A percentile compares a stretch with the other conserved stretches of the same genome.
Evolutionary conservation across 1,284 basidiomycete species (phyloP).

Genomic region (Sporisorium exsertum): DNA sequence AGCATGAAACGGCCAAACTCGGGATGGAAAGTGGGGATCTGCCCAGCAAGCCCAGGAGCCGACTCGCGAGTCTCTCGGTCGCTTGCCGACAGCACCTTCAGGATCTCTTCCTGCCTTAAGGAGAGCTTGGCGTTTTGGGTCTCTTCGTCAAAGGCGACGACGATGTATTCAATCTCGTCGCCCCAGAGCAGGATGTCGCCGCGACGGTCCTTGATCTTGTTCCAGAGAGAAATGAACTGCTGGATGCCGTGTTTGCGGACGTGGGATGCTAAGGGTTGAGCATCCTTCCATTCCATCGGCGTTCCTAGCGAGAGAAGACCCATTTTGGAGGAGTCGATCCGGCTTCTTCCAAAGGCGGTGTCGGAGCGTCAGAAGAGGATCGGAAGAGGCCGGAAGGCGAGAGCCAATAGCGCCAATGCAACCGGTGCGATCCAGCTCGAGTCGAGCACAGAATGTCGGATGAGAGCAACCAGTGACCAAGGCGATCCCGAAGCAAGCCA

Average conservation of each 20-base stretch:
- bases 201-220: slow-evolving; percentile 87
- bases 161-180: slow-evolving; percentile 99
- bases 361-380: neutral
- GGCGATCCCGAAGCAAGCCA: neutral
- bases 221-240: slow-evolving; percentile 94
- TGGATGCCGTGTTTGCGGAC: slow-evolving; percentile 92
- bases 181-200: slow-evolving; percentile 98
- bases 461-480: neutral
- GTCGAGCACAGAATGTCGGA: neutral
- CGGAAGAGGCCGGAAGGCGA: neutral
- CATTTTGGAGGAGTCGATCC: slow-evolving; percentile 73
- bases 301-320: slow-evolving; percentile 94
- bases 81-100: slow-evolving; percentile 77
- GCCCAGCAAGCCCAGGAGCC: slow-evolving; percentile 74
- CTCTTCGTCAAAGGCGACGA: slow-evolving; percentile 85
- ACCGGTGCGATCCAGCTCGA: slow-evolving; percentile 1
- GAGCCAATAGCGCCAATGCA: neutral
- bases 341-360: neutral
- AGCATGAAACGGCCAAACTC: slow-evolving; percentile 99
- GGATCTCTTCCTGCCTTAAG: slow-evolving; percentile 91
- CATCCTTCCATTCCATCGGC: slow-evolving; percentile 90
- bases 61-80: slow-evolving; percentile 75
- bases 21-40: slow-evolving; percentile 91
- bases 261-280: slow-evolving; percentile 82
- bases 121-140: slow-evolving; percentile 86